Base-by-base conservation (phyloP, 2,329 filamentous ascomycete species). In the Stachybotrys chlorohalonatus region DNA sequence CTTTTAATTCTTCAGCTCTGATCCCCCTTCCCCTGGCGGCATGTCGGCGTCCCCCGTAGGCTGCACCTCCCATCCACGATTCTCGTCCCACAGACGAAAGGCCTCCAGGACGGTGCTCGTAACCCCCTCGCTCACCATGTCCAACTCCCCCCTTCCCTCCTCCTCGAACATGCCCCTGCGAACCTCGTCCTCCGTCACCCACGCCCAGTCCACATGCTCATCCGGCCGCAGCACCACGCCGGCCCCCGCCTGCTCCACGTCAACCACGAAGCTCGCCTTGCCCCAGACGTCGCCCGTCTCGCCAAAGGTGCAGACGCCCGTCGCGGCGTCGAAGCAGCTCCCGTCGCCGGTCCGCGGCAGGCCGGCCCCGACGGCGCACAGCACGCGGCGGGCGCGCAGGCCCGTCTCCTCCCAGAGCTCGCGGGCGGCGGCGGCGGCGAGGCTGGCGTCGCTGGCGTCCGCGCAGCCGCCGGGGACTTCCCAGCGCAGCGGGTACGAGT, bases 401-500 rank as follows among this genome's bases (percentile, higher is more conserved):
- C 72, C 70, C 0, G 75, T 63, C 59, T 79, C 76, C 59, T 80
- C 77, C 63, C 65, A 69, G 1, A 80, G 66, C 62, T 80, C 77
- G 31, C 77, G 71, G 6, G 69, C 71, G 2, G 62, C 63, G 30
- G 58, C 63, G 31, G 60, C 60, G 16, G 65, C 55, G 31, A 65
- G 47, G 53, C 56, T 55, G 5, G 51, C 52, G 63, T 11, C 52
- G 31, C 31, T 36, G 7, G 32, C 31, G 32, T 52, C 50, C 31
- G 45, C 50, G 50, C 50, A 36, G 50, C 50, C 50, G 36, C 50
- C 50, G 36, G 50, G 32, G n/a, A 30, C 36, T 17, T 52, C 50
- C 50, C 50, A 52, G 15, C 16, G 8, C 6, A 16, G 56, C 51
- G 47, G 52, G 39, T 31, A 57, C 49, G 9, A 63, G 54, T 52